Base-by-base conservation (phyloP, 208 protist genomes). In the Leishmania tropica region DNA sequence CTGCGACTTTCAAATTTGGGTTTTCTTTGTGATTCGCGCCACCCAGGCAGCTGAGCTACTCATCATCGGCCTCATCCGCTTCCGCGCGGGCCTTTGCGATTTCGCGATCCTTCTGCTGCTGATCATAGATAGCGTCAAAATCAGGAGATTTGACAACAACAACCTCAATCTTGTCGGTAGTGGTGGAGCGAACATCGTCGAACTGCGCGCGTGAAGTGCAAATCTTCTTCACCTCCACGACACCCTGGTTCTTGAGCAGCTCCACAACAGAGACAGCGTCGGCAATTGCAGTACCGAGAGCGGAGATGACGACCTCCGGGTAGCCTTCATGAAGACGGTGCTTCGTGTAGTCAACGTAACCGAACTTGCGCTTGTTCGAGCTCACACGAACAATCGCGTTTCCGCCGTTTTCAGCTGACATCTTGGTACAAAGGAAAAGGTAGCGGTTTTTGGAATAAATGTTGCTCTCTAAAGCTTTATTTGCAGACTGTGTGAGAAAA, bases 231-330 rank as follows among this genome's bases (percentile, higher is more conserved):
- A 97, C 89, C 70, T 84, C 75, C 40, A 96, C 89, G 51, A 97
- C 86, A 45, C 90, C 91, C 84, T 97, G 92, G 81, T 94, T 96
- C 88, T 94, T 96, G 28, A 97, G 89, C 24, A 97, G 89, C 84
- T 97, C 94, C 21, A 88, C 93, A 60, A 97, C 94, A 81, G 94
- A 92, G 40, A 97, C 94, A 70, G 94, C 94, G 81, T 96, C 92
- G 17, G 94, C 88, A 75, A 97, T 96, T 72, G 94, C 93, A 76
- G 87, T 88, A 60, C 94, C 94, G 67, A 97, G 89, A 56, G 89
- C 94, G 68, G 94, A 96, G 78, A 97, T 90, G 56, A 89, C 83
- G 54, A 97, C 83, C 76, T 93, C 89, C 19, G 86, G 76, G 54
- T 83, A 88, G 58, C 93, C 93, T 76, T 95, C 92, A 80, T 94